These are phyloP conservation scores for Phytophthora boehmeriae DNA, from an alignment of 352 stramenopile genomes.

Conservation along the genomic window DNA sequence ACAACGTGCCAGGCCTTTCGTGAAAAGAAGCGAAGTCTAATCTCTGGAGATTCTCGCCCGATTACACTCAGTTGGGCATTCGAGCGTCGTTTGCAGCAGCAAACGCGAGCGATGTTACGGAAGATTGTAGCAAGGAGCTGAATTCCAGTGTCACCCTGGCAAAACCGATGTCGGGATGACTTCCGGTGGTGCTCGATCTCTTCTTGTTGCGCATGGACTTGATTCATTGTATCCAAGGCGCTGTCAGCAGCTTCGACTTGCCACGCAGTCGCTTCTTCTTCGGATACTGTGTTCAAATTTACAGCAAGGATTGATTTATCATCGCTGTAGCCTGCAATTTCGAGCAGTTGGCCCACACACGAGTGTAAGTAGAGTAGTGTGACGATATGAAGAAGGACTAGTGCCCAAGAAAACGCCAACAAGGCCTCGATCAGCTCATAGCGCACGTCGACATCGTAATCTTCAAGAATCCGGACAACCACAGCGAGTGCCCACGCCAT, in stretches of 20 bases:
- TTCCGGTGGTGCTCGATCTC: constrained; percentile 21
- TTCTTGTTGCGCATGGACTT: constrained; percentile 25
- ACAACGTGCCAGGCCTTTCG: constrained; percentile 69
- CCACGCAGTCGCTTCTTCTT: constrained; percentile 20
- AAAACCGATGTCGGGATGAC: constrained; percentile 1
- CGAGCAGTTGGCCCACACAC: constrained; percentile 36
- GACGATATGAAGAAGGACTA: constrained; percentile 34
- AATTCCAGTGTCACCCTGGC: constrained; percentile 22
- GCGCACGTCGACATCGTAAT: constrained; percentile 14
- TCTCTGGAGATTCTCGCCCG: constrained; percentile 9
- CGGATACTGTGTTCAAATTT: constrained; percentile 14
- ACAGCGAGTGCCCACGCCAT: constrained; percentile 47
- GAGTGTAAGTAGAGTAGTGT: constrained; percentile 52
- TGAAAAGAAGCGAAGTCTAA: constrained; percentile 49
- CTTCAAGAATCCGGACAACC: constrained; percentile 19
- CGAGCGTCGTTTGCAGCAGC: constrained; percentile 11
- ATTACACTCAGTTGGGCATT: constrained; percentile 7
- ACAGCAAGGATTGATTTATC: constrained; percentile 5
- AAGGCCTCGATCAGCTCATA: constrained; percentile 43
- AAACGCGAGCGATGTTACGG: constrained; percentile 11
- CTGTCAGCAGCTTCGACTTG: constrained; percentile 24
- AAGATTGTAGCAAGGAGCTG: constrained; percentile 22
- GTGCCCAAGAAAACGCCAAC: constrained; percentile 32
- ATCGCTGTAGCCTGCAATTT: constrained; percentile 31
- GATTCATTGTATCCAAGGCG: constrained; percentile 27